Evolutionary conservation across 2,329 filamentous ascomycete genomes (phyloP), one percentile per base, ranked within the genome.

Genomic region (Penicillium sp.): DNA sequence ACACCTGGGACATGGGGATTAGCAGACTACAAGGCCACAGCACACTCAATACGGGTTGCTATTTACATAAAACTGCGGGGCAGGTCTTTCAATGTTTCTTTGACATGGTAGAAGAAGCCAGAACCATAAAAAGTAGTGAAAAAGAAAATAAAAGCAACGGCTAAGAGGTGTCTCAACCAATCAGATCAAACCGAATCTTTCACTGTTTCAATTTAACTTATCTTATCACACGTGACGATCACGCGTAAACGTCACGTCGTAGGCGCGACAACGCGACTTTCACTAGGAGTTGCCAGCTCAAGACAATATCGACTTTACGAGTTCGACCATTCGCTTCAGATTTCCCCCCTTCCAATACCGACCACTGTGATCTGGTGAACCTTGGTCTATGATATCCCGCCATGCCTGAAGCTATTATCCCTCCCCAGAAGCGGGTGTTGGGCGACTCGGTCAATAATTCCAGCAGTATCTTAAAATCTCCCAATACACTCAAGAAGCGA

Each of bases 401-500:
- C 47, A 77, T 78, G 75, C 62, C 72, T 55, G 73, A 76, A 68
- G 70, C 74, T 27, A 62, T 70, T 32, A 72, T 68, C 52, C 84
- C 46, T 27, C 34, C 88, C 51, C 85, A 89, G 74, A 91, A 91
- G 77, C 84, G 89, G 68, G 84, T 88, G 64, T 78, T 91, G 45
- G 85, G 81, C 61, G 88, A 91, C 68, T 78, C 84, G 56, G 84
- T 85, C 55, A 88, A 81, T 65, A 79, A 81, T 61, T 81, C 83
- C 56, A 82, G 81, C 64, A 89, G 88, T 57, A 79, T 84, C 54
- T 71, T 82, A 58, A 68, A 82, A 1, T 83, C 86, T 34, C 73
- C 75, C 19, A 72, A 65, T 26, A 64, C 85, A 1, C 76, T 83
- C 47, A 97, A 97, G 80, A 96, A 94, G 76, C 83, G 90, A 59